phyloP scores from a whole-genome alignment of 2,329 filamentous ascomycete genomes.

The Alternaria hordeiaustralica region DNA sequence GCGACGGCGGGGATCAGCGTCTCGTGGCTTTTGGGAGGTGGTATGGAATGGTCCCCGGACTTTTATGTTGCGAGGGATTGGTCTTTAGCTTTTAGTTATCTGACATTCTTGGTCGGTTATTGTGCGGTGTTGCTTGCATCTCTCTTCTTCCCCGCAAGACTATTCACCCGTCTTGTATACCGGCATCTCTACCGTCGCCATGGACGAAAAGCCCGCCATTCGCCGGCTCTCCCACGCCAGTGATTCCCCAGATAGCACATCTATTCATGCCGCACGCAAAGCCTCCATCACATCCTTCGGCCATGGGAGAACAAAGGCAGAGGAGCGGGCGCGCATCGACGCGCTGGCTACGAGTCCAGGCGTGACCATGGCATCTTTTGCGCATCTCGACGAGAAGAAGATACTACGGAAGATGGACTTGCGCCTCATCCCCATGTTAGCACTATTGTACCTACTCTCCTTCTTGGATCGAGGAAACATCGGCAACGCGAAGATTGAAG shows the following conservation, averaged over 20 bases:
- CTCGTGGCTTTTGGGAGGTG: background rate
- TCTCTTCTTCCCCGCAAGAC: background rate
- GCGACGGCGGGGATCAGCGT: background rate
- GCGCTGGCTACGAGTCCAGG: slow-evolving; percentile 22
- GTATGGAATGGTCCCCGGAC: background rate
- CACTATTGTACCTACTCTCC: slow-evolving; percentile 47
- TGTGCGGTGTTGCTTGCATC: background rate
- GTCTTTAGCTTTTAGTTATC: background rate
- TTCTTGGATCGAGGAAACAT: slow-evolving; percentile 47
- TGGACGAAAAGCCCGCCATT: background rate
- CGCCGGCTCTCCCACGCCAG: background rate
- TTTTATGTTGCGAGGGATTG: background rate
- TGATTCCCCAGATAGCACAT: background rate
- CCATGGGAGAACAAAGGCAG: slow-evolving; percentile 2
- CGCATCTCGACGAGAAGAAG: slow-evolving; percentile 49
- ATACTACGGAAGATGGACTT: slow-evolving; percentile 52
- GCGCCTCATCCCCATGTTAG: slow-evolving; percentile 49
- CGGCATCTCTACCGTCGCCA: background rate
- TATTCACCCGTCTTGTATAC: too few relatives aligned
- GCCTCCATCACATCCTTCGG: slow-evolving; percentile 15
- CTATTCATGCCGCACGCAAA: background rate
- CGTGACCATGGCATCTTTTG: slow-evolving; percentile 39
- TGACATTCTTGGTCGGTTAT: background rate
- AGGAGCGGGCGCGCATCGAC: slow-evolving; percentile 9
- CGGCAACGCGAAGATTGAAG: slow-evolving; percentile 54